These are phyloP conservation scores for Arabidopsis lyrata DNA, from an alignment of 441 rosid genomes.

Conservation along the genomic window DNA sequence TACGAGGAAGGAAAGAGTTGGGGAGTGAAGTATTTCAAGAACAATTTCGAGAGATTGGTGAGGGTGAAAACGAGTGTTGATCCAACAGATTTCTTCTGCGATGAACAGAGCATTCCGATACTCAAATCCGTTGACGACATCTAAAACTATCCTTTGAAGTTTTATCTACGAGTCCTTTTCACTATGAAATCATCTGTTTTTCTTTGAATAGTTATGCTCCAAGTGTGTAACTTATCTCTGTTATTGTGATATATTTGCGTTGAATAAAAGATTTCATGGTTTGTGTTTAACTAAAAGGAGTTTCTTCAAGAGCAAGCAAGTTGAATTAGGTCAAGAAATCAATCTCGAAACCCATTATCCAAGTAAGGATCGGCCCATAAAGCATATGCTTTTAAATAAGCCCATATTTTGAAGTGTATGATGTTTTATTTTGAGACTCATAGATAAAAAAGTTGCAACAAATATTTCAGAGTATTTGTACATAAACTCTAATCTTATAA, in stretches of 20 bases:
- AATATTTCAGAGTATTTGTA: no score
- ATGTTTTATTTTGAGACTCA: no score
- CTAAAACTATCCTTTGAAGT: background rate
- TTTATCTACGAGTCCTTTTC: background rate
- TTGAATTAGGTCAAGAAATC: background rate
- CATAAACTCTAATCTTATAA: no score
- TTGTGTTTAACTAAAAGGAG: background rate
- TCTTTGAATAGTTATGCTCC: background rate
- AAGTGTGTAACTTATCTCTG: background rate
- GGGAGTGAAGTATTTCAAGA: conserved; percentile 1
- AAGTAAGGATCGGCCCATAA: no score
- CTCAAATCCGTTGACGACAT: background rate
- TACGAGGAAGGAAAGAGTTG: background rate
- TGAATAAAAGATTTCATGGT: conserved; percentile 16
- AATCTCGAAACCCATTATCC: no score
- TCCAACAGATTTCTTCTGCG: background rate
- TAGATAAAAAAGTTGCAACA: no score
- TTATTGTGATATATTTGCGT: background rate
- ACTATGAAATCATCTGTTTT: background rate
- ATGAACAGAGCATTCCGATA: background rate
- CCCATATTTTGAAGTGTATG: no score
- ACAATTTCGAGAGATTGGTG: background rate
- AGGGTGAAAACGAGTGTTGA: background rate
- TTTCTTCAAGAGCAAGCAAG: conserved; percentile 16
- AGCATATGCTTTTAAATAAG: no score